Evolutionary conservation across 805 yeast species (phyloP), one percentile per base, ranked within the genome.

Genomic region (Komagataella pastoris): DNA sequence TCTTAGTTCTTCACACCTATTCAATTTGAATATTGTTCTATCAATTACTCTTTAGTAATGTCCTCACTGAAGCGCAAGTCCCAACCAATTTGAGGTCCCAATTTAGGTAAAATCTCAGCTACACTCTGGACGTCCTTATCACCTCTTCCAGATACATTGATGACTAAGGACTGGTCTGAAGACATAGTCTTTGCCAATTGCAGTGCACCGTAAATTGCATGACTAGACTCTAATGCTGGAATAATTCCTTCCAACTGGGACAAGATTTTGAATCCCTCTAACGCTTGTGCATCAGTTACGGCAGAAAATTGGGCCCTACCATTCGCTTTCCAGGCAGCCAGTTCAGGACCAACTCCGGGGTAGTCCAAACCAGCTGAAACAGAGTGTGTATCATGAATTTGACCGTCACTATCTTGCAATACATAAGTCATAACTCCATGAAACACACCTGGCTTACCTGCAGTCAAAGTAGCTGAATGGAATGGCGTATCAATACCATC

Each of bases 291-390:
- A 68, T 93, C 97, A 40, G 96, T 87, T 52, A 95, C 97, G 48
- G 97, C 95, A 48, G 83, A 68, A 63, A 91, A 93, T 52, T 84
- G 74, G 7, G 95, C 99, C 63, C 99, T 81, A 24, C 97, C 97
- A 55, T 85, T 83, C 51, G 84, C 83, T 68, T 91, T 91, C 98
- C 98, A 93, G 65, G 76, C 80, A 2, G 98, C 95, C 59, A 93
- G 76, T 70, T 93, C 98, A 36, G 99, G 99, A 47, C 99, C 99
- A 48, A 93, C 99, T 69, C 97, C 99, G 23, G 99, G 99, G 66
- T 93, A 93, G 69, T 93, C 99, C 61, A 93, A 76, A 58, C 99
- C 99, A 45, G 99, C 99, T 56, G 97, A 88, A 44, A 93, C 95
- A 19, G 98, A 91, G 67, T 93, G 98, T 8, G 99, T 93, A 64